phyloP scores from a whole-genome alignment of 768 basidiomycete species.

The Saitozyma sp. region DNA sequence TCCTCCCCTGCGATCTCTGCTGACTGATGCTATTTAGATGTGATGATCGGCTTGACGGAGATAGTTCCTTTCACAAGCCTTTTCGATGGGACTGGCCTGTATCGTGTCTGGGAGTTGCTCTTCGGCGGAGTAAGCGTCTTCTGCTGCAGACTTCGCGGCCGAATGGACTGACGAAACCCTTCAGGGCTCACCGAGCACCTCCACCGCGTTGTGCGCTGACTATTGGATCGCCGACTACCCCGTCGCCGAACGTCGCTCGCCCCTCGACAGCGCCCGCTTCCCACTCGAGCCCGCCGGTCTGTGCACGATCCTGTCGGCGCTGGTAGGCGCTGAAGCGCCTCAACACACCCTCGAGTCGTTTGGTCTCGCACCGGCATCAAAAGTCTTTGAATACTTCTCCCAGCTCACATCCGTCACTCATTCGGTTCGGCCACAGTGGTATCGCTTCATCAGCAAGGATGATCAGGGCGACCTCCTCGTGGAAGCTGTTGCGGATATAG shows the following conservation, averaged over 20 bases:
- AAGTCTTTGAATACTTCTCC: slow-evolving; percentile 75
- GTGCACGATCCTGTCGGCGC: slow-evolving; percentile 69
- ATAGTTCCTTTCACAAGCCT: slow-evolving; percentile 74
- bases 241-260: slow-evolving; percentile 68
- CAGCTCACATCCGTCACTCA: slow-evolving; percentile 73
- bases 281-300: slow-evolving; percentile 74
- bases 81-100: slow-evolving; percentile 47
- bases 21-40: slow-evolving; percentile 57
- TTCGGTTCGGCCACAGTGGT: slow-evolving; percentile 69
- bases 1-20: background rate
- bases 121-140: slow-evolving; percentile 38
- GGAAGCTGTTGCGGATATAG: slow-evolving; percentile 49
- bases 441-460: slow-evolving; percentile 62
- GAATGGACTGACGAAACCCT: slow-evolving; percentile 34
- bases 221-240: slow-evolving; percentile 79
- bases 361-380: slow-evolving; percentile 59
- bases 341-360: slow-evolving; percentile 6
- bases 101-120: slow-evolving; percentile 40
- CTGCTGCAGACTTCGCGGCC: background rate
- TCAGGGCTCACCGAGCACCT: too few relatives aligned
- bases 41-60: slow-evolving; percentile 72
- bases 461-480: slow-evolving; percentile 60
- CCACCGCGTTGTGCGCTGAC: slow-evolving; percentile 63
- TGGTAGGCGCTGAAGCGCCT: slow-evolving; percentile 56
- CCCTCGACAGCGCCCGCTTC: slow-evolving; percentile 82